These are phyloP conservation scores for Endogone sp. DNA, from an alignment of 192 early-diverging fungal genomes.

Conservation along the genomic window DNA sequence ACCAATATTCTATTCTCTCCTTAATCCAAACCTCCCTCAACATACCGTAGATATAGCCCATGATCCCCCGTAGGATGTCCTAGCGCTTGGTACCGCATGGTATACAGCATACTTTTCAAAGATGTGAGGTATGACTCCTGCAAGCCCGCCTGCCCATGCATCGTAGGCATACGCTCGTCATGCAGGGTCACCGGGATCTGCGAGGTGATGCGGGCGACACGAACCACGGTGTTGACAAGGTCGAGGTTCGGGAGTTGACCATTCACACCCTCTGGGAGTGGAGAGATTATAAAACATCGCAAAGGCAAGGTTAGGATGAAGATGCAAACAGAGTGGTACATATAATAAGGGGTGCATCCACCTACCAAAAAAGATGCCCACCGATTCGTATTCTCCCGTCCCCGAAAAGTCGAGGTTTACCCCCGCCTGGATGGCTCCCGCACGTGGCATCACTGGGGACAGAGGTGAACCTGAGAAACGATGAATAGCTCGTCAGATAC, in stretches of 20 bases:
- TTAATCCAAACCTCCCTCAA: not conserved
- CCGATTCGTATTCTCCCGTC: slow-evolving; percentile 49
- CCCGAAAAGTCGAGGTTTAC: slow-evolving; percentile 84
- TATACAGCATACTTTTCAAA: slow-evolving; percentile 42
- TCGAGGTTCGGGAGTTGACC: slow-evolving; percentile 93
- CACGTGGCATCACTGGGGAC: slow-evolving; percentile 41
- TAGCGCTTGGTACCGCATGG: slow-evolving; percentile 62
- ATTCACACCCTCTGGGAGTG: slow-evolving; percentile 68
- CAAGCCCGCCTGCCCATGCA: slow-evolving; percentile 25
- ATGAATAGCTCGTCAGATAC: not conserved
- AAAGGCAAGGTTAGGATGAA: not conserved
- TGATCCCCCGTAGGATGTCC: slow-evolving; percentile 68
- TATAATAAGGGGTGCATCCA: not conserved
- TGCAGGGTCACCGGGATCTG: slow-evolving; percentile 59
- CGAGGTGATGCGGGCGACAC: slow-evolving; percentile 46
- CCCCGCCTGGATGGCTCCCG: slow-evolving; percentile 83
- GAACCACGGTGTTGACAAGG: slow-evolving; percentile 72
- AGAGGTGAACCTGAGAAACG: slow-evolving; percentile 12
- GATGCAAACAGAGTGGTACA: not conserved
- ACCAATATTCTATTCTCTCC: too few species aligned
- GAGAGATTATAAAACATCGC: not conserved
- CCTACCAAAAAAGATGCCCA: slow-evolving; percentile 74
- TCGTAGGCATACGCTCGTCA: slow-evolving; percentile 21
- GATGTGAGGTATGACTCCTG: slow-evolving; percentile 34
- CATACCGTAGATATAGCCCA: slow-evolving; percentile 63